Base-by-base conservation (phyloP, 805 yeast species). In the Pichia kluyveri region DNA sequence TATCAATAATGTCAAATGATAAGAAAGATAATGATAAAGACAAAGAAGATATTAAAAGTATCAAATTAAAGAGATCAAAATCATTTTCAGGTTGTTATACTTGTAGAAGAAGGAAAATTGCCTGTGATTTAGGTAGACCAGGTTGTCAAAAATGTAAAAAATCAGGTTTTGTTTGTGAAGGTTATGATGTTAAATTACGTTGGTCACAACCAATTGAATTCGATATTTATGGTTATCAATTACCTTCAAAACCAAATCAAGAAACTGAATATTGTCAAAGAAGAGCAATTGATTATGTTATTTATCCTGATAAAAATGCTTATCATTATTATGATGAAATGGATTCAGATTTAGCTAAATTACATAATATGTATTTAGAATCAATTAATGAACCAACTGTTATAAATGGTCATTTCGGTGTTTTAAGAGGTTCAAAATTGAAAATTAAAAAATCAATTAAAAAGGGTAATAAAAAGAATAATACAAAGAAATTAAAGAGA, bases 21-120 rank as follows among this genome's bases (percentile, higher is more conserved):
- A 23, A 23, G 26, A 23, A 5, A 5, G 7, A 23, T 5, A 23
- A 23, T 5, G 26, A 23, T 23, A 23, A 23, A 23, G 26, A 5
- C 1, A 23, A 23, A 5, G 26, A 23, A 5, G 4, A 9, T 2
- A 34, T 2, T 8, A 34, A 14, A 4, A 34, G 6, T 34, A 8
- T 1, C 15, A 47, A 46, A 27, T 45, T 32, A 17, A 70, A 65
- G 51, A 66, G 81, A 49, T 75, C 77, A 9, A 89, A 88, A 60
- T 81, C 93, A 0, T 88, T 86, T 59, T 80, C 86, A 0, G 96
- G 96, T 1, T 89, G 96, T 60, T 86, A 86, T 70, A 86, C 96
- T 0, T 88, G 96, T 58, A 72, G 96, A 41, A 69, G 82, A 15
- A 65, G 96, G 41, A 85, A 87, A 62, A 82, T 88, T 43, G 80